Evolutionary conservation across 345 rosid species (phyloP).

Genomic region (Acer campestre): DNA sequence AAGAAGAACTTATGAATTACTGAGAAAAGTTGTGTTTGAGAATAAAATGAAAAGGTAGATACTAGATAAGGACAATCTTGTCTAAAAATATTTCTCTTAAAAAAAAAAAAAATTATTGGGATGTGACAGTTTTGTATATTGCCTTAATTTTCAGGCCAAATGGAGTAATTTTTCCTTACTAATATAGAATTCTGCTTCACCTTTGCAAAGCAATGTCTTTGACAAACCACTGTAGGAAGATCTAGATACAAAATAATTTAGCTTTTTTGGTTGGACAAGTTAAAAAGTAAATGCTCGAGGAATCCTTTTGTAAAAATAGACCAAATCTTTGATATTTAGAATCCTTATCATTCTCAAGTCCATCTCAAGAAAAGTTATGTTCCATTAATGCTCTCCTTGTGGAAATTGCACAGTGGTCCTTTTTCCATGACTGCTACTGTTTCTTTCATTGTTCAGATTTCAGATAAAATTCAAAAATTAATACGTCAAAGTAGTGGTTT

Average conservation of each 20-base stretch:
- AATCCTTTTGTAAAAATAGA: constrained; percentile 7
- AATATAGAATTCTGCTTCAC: not conserved
- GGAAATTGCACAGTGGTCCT: not conserved
- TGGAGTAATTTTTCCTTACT: no score
- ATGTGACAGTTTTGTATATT: no score
- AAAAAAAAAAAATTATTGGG: no score
- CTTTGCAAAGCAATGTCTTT: not conserved
- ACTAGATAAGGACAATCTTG: no score
- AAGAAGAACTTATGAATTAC: no score
- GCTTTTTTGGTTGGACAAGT: not conserved
- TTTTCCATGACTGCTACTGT: not conserved
- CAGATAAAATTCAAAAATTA: no score
- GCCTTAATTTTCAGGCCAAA: no score
- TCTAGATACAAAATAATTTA: not conserved
- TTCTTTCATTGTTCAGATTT: not conserved
- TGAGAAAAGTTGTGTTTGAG: no score
- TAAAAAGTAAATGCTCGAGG: constrained; percentile 8
- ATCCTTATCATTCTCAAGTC: constrained; percentile 31
- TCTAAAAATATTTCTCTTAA: no score
- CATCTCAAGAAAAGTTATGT: not conserved
- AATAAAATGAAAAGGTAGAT: no score
- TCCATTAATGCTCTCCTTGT: not conserved
- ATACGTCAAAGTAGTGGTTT: no score
- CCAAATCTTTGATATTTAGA: constrained; percentile 16
- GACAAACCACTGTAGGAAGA: not conserved